Base-by-base conservation (phyloP, 306 rosid species). In the Hippophae tibetana region DNA sequence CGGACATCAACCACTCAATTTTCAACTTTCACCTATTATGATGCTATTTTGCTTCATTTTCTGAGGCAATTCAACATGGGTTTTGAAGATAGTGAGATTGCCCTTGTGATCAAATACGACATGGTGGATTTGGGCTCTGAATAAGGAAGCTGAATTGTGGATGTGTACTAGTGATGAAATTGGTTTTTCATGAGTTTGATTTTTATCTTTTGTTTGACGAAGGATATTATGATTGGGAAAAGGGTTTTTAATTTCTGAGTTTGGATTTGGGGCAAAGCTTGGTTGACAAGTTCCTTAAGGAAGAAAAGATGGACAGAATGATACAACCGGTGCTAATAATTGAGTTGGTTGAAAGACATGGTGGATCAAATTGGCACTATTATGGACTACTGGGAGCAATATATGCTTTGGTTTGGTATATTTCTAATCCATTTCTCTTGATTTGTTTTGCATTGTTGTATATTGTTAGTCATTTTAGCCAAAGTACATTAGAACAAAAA, bases 301-400 rank as follows among this genome's bases (percentile, higher is more conserved):
- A 11, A 43, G 72, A 47, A 61, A 65, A 64, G 44, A 87, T 87
- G 95, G 93, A 87, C 72, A 84, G 87, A 74, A 68, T 82, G 77
- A 71, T 87, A 66, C 95, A 87, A 57, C 89, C 95, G 49, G 92
- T 92, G 70, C 54, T 87, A 89, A 92, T 87, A 84, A 76, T 18
- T 18, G 23, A 18, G 23, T 18, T 18, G 1, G 23, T 18, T 18
- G 23, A 18, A 18, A 18, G 23, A 18, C 23, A 18, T 18, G 23
- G 23, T 18, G 23, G 23, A 18, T 18, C 23, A 18, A 18, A 18
- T 18, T 18, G 23, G 23, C 23, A 18, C 23, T 18, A 18, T 18
- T 0, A 18, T 1, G 23, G 23, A 18, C 1, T 18, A 18, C 0
- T 18, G 23, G 23, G 23, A 18, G 23, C 23, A 18, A 18, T 18